Base-by-base conservation (phyloP, 768 basidiomycete genomes). In the Kwoniella newhampshirensis region DNA sequence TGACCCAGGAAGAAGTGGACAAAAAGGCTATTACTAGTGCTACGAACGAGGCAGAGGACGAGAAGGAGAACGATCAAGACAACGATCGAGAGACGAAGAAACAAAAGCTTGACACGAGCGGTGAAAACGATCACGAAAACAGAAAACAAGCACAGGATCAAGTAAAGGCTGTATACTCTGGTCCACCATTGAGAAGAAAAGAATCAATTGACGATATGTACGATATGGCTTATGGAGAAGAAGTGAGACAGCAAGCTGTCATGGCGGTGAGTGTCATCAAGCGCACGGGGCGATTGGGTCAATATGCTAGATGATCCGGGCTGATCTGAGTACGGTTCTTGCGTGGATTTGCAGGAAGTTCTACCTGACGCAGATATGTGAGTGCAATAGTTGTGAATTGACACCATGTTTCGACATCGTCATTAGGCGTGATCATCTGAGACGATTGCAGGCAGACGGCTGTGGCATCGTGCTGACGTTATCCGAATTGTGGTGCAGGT, bases 291-390 rank as follows among this genome's bases (percentile, higher is more conserved):
- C n/a, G n/a, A n/a, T n/a, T n/a, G n/a, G n/a, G n/a, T n/a, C n/a
- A n/a, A n/a, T n/a, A n/a, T n/a, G n/a, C n/a, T n/a, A n/a, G n/a
- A n/a, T n/a, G n/a, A n/a, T n/a, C n/a, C n/a, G n/a, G 44, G 21
- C 26, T 28, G 15, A 46, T 46, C 21, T 15, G 42, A n/a, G 42
- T 9, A 9, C 20, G 42, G 20, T 44, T 12, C 20, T n/a, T n/a
- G n/a, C 32, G 32, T 32, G 32, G 32, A 9, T 28, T 23, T 6
- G 21, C 40, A 75, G 74, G 74, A 75, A 48, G 74, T 75, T 1
- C 44, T 75, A 28, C 74, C 74, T 3, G 70, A 74, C 49, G 65
- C 71, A 13, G 62, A 60, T 28, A 74, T 73, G 75, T 74, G 75
- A 73, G 39, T 43, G 20, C 68, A 67, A 51, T 76, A 73, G 73